Evolutionary conservation across 306 rosid species (phyloP).

Genomic region (Pterocarpus santalinus): DNA sequence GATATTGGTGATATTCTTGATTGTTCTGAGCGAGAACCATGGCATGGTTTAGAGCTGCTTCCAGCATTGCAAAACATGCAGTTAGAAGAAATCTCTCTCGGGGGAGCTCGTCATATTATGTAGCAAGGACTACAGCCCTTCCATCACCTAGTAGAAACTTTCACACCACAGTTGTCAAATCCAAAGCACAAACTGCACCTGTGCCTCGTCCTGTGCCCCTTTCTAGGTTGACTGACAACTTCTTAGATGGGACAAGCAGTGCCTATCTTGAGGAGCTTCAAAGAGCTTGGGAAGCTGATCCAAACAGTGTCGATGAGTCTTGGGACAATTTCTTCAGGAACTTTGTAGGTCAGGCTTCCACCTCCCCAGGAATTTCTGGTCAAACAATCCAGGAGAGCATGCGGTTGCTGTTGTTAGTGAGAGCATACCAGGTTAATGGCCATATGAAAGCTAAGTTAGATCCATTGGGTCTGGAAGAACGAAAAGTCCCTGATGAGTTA

Average conservation of each 20-base stretch:
- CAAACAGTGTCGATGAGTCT: conserved; percentile 86
- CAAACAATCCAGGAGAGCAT: conserved; percentile 98
- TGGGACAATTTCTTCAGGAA: conserved; percentile 97
- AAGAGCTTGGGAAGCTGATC: conserved; percentile 97
- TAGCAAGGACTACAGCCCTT: conserved; percentile 53
- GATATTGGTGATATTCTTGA: conserved; percentile 25
- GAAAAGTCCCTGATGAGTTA: conserved; percentile 71
- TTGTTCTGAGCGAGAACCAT: conserved; percentile 48
- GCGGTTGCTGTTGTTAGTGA: conserved; percentile 78
- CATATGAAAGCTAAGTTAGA: conserved; percentile 93
- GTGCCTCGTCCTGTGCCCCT: conserved; percentile 82
- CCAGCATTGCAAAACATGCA: conserved; percentile 68
- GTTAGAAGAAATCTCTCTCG: conserved; percentile 63
- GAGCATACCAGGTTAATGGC: conserved; percentile 94
- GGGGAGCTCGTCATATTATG: conserved; percentile 53
- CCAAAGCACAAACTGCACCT: conserved; percentile 65
- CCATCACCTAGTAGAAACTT: conserved; percentile 61
- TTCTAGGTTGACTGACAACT: conserved; percentile 79
- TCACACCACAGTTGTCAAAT: conserved; percentile 64
- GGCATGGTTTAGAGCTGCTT: conserved; percentile 89
- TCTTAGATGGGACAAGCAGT: conserved; percentile 90
- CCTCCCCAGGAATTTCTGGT: conserved; percentile 87
- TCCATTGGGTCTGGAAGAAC: conserved; percentile 76
- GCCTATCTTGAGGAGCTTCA: conserved; percentile 94
- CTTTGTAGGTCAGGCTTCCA: conserved; percentile 86